Percentiles rank a stretch among this genome's conserved stretches.
These are phyloP conservation scores for Eimeria tenella DNA, from an alignment of 169 alveolate species.

Conservation along the genomic window DNA sequence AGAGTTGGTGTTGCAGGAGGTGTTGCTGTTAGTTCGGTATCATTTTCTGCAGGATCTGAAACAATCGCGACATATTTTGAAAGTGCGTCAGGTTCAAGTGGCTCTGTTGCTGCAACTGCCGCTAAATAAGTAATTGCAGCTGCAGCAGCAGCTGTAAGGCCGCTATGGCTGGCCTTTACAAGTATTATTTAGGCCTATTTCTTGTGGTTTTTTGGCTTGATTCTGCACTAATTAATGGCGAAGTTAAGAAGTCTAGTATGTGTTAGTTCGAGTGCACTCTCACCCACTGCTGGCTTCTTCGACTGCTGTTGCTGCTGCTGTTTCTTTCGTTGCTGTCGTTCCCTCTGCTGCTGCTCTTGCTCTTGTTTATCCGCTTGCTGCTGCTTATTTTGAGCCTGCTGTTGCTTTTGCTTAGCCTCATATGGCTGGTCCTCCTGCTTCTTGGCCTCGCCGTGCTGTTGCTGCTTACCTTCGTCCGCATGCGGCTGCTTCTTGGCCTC, in stretches of 20 bases:
- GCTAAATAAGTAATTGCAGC: too few relatives aligned
- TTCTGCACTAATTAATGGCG: background rate
- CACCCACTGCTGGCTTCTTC: constrained; percentile 20
- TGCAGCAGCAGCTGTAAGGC: background rate
- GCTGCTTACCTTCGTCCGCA: background rate
- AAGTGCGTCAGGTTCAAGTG: too few relatives aligned
- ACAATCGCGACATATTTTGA: background rate
- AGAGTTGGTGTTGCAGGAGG: constrained; percentile 3
- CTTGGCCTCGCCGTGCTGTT: background rate
- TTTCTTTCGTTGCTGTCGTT: background rate
- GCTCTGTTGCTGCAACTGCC: background rate
- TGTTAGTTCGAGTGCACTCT: background rate
- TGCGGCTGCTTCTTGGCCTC: background rate
- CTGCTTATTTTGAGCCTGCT: background rate
- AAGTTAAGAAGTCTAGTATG: background rate
- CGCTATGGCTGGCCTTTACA: background rate
- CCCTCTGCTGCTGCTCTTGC: background rate
- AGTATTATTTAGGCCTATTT: background rate
- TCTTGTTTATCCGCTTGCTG: background rate
- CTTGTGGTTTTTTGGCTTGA: background rate
- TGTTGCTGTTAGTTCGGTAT: background rate
- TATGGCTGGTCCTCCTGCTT: background rate
- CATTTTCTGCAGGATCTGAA: constrained; percentile 7
- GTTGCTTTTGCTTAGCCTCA: background rate
- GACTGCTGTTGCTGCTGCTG: background rate